These are phyloP conservation scores for Ophiostoma sp. DNA, from an alignment of 2,329 filamentous ascomycete species.

Conservation along the genomic window DNA sequence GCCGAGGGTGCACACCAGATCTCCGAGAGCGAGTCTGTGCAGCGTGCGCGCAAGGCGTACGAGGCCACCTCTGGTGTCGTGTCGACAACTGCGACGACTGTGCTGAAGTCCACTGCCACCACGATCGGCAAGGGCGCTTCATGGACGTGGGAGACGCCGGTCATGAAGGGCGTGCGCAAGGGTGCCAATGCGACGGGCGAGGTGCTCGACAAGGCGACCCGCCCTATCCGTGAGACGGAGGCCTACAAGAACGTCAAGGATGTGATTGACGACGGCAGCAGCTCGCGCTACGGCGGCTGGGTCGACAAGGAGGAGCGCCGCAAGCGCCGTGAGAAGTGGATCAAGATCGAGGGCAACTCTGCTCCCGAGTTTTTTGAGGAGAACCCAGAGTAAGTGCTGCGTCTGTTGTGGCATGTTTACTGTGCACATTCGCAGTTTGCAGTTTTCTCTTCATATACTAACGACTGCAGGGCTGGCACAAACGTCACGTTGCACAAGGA, in stretches of 20 bases:
- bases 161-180: slow-evolving; percentile 84
- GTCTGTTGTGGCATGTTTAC: no score
- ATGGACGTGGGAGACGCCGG: slow-evolving; percentile 95
- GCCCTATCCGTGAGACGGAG: slow-evolving; percentile 89
- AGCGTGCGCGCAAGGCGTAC: slow-evolving; percentile 79
- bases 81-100: slow-evolving; percentile 68
- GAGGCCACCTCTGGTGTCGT: slow-evolving; percentile 80
- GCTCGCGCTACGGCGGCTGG: slow-evolving; percentile 93
- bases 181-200: slow-evolving; percentile 80
- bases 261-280: slow-evolving; percentile 94
- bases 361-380: slow-evolving; percentile 63
- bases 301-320: slow-evolving; percentile 90
- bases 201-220: slow-evolving; percentile 88
- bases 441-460: neutral
- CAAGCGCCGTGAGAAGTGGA: slow-evolving; percentile 67
- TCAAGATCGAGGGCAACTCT: slow-evolving; percentile 53
- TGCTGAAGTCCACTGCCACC: slow-evolving; percentile 77
- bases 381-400: slow-evolving; percentile 70
- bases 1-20: slow-evolving; percentile 86
- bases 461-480: slow-evolving; percentile 68
- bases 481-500: slow-evolving; percentile 96
- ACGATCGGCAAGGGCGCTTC: slow-evolving; percentile 84
- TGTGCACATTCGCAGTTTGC: no score
- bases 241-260: slow-evolving; percentile 93
- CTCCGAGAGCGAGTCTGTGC: slow-evolving; percentile 84